Evolutionary conservation across 2,329 filamentous ascomycete species (phyloP), one percentile per base, ranked within the genome.

Genomic region (Coleophoma eucalyptorum): DNA sequence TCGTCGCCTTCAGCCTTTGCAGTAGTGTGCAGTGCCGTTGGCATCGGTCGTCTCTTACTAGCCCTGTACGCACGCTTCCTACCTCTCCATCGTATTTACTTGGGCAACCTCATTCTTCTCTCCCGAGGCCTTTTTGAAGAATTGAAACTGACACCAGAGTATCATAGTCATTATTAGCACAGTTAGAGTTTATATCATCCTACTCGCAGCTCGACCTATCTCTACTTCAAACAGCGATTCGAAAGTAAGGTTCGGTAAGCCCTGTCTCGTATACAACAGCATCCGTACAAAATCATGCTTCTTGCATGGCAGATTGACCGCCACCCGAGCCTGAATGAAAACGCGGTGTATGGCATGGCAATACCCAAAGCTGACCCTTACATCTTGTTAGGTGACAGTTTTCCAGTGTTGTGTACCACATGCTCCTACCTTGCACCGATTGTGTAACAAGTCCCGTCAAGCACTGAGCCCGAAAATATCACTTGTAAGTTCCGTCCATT

Each of bases 401-500:
- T 37, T 34, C 19, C n/a, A 34, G 13, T 20, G 44, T 13, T 26
- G 26, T 26, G 26, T 26, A 26, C 6, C 26, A 26, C 26, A 26
- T 26, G 26, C 54, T 52, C 56, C 51, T 51, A 52, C 49, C 48
- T 50, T 49, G 48, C 49, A 37, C 38, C 15, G 44, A 44, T 33
- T 46, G 21, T 35, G 53, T 42, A 33, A 50, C 47, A 12, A 19
- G n/a, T 19, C 26, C 52, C 51, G 49, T 55, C 46, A 44, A 53
- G 34, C 34, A 46, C 50, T 48, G 50, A 56, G 35, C 21, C 52
- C 44, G 41, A 33, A 40, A 42, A 51, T 50, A 43, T 15, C 41
- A 12, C 18, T 49, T 33, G 47, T 60, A 52, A 50, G 52, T 53
- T 54, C 55, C 43, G 55, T 58, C 55, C 52, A 62, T 53, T 50